Evolutionary conservation across 306 rosid species (phyloP), one percentile per base, ranked within the genome.

Genomic region (Carpinus fangiana): DNA sequence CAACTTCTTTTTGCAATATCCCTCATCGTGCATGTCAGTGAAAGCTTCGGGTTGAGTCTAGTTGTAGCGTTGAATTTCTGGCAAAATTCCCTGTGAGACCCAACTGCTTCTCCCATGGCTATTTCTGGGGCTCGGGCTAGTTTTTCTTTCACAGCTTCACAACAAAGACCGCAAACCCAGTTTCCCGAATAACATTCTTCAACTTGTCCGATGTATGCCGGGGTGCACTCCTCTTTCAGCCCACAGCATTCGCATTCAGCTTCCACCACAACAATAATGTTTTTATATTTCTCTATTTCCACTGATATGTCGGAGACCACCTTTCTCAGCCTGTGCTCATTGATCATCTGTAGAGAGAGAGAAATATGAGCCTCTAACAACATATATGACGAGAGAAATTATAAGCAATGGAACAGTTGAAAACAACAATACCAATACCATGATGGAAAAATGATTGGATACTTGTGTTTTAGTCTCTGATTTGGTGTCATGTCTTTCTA

Each of bases 141-240:
- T 65, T 28, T 88, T 12, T 93, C 93, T 51, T 88, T 89, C 16
- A 93, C 93, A 53, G 91, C 96, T 67, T 87, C 93, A 12, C 89
- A 88, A 79, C 94, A 90, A 73, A 90, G 91, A n/a, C 97, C 97
- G 14, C 96, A 93, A 12, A 90, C 78, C 97, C 93, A 93, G 7
- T 85, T 86, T 1, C 92, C 96, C 36, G 85, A 75, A 52, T 75
- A 81, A 0, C 73, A 55, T 52, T 50, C 78, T 69, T 84, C 51
- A 16, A 93, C 84, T 70, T 90, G 66, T 36, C 50, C 12, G 34
- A 86, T 88, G 64, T 93, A 90, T 72, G 78, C 72, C 9, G 4
- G n/a, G 4, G 90, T 90, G 61, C 93, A 93, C 3, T 88, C 94
- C 57, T 93, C 96, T 52, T 86, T 88, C 53, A 89, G 7, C 31